Evolutionary conservation across 2,329 filamentous ascomycete species (phyloP), one percentile per base, ranked within the genome.

Genomic region (Hortaea sp.): DNA sequence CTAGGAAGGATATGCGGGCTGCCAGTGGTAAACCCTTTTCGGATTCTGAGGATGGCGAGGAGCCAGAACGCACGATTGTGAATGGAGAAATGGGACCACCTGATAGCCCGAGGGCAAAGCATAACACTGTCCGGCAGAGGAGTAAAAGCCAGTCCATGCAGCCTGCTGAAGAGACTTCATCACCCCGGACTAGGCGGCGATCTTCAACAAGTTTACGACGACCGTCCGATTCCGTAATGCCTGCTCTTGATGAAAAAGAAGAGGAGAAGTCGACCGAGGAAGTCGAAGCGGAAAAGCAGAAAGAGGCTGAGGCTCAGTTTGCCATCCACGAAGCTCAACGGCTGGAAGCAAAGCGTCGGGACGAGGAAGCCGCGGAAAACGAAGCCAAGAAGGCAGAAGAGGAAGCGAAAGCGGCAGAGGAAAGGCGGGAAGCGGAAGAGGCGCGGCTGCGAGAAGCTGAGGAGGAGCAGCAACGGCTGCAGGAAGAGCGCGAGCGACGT

Each of bases 1-100:
- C 61, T 34, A 59, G 59, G 46, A 56, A 57, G 43, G 63, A 63
- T 13, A 62, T 66, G 56, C 58, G 60, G 28, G 53, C 55, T 20
- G 60, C 59, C 2, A 60, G 54, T 43, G 56, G 57, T 13, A 58
- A 57, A 44, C 40, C 42, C 6, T 29, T 32, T 20, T 41, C 41
- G 5, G 44, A 46, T 31, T 27, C 35, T 7, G 46, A 35, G 4
- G 32, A 35, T 35, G 32, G 34, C 12, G 43, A 27, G 39, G 39
- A 46, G 10, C 35, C 40, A 27, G 46, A 41, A 27, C n/a, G 30
- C 28, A 31, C 27, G 38, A 32, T 40, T 9, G 12, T 13, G 5
- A 6, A 42, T 11, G n/a, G 32, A 9, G 32, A 9, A n/a, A 59
- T 63, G 55, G 57, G 54, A 39, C 59, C 61, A 6, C 57, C 56